Conservation (phyloP, 1,139 yeast species). For the Yamadazyma diddensiae region DNA sequence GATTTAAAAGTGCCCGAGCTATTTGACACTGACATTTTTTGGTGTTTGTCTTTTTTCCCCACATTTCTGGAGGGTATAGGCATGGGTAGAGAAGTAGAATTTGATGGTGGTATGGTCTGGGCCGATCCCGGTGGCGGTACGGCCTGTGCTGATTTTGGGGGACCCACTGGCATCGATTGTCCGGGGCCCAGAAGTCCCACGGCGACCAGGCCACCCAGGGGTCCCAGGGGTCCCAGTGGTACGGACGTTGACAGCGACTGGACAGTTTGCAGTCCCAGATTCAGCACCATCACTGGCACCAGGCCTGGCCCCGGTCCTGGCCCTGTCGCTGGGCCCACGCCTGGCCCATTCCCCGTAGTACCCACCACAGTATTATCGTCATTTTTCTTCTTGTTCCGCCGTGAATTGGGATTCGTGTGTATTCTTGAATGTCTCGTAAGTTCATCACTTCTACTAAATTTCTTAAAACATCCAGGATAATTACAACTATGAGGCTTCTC, state of each 20-base stretch:
- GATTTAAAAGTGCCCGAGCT: too few relatives aligned
- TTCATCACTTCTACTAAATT: conserved; percentile 86
- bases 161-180: too few relatives aligned
- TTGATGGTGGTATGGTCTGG: too few relatives aligned
- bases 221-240: too few relatives aligned
- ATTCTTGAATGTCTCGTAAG: conserved; percentile 85
- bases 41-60: too few relatives aligned
- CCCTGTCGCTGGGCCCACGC: neutral
- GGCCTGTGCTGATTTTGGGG: too few relatives aligned
- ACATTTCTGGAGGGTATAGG: too few relatives aligned
- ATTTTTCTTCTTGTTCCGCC: conserved; percentile 47
- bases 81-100: too few relatives aligned
- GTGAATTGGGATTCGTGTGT: conserved; percentile 73
- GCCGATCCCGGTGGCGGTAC: too few relatives aligned
- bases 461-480: conserved; percentile 82
- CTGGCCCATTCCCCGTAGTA: neutral
- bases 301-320: neutral
- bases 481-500: conserved; percentile 91
- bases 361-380: conserved; percentile 1
- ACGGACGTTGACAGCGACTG: too few relatives aligned
- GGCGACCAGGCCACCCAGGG: neutral
- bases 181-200: neutral
- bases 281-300: neutral
- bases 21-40: too few relatives aligned
- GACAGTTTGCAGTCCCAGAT: neutral